phyloP scores from a whole-genome alignment of 1,139 yeast genomes.

The Blastobotrys illinoisensis region DNA sequence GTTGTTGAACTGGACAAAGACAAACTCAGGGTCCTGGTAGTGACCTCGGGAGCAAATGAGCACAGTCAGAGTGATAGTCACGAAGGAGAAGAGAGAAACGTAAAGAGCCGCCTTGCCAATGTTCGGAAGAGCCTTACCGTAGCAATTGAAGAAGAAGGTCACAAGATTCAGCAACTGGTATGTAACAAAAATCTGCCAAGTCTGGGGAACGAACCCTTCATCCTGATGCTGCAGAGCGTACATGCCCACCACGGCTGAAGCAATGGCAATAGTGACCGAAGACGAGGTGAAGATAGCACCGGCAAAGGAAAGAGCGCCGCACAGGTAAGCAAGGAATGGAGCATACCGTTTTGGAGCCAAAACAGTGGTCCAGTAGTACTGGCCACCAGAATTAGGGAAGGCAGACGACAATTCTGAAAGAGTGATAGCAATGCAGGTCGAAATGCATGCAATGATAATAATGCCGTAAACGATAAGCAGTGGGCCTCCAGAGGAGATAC shows the following conservation, averaged over 20 bases:
- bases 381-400: conserved; percentile 56
- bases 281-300: conserved; percentile 26
- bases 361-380: conserved; percentile 54
- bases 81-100: conserved; percentile 44
- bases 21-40: conserved; percentile 44
- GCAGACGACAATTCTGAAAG: conserved; percentile 49
- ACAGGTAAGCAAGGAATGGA: conserved; percentile 45
- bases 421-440: conserved; percentile 43
- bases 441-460: conserved; percentile 51
- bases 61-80: conserved; percentile 45
- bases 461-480: conserved; percentile 64
- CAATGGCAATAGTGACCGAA: conserved; percentile 24
- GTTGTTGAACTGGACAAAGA: conserved; percentile 46
- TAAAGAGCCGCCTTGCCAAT: conserved; percentile 44
- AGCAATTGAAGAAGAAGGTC: conserved; percentile 33
- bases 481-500: conserved; percentile 35
- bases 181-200: conserved; percentile 51
- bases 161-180: conserved; percentile 34
- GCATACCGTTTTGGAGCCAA: conserved; percentile 47
- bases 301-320: conserved; percentile 51
- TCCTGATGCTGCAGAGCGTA: conserved; percentile 17
- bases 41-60: conserved; percentile 45
- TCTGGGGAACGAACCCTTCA: conserved; percentile 26
- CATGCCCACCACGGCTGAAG: conserved; percentile 19
- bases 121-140: conserved; percentile 34